Percentiles rank a stretch among this genome's conserved stretches.
Conservation (phyloP, 1,139 yeast species). For the Taphrina flavorubra region DNA sequence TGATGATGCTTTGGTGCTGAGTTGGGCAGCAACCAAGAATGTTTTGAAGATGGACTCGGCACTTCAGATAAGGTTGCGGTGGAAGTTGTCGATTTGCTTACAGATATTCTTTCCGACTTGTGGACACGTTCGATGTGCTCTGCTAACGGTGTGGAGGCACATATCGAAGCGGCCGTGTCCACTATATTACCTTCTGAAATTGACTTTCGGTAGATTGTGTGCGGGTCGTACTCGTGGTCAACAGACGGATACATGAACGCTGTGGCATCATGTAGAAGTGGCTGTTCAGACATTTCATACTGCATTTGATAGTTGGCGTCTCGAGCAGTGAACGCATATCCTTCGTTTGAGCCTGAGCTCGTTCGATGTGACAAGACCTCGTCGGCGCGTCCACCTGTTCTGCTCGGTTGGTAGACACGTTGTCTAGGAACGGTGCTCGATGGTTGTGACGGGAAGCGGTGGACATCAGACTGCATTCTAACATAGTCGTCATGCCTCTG, state of each 20-base stretch:
- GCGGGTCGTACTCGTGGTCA: background rate
- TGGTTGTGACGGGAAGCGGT: slow-evolving; percentile 1
- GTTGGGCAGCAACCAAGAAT: slow-evolving; percentile 4
- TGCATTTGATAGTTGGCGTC: slow-evolving; percentile 1
- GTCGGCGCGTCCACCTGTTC: background rate
- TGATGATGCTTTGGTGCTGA: slow-evolving; percentile 6
- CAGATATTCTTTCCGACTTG: background rate
- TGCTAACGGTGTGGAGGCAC: background rate
- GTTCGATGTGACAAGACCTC: background rate
- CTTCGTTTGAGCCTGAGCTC: background rate
- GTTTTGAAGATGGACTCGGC: slow-evolving; percentile 9
- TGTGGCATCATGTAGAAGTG: background rate
- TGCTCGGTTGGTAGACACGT: background rate
- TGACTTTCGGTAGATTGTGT: slow-evolving; percentile 4
- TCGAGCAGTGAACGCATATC: background rate
- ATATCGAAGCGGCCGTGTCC: background rate
- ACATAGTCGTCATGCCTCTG: slow-evolving; percentile 9
- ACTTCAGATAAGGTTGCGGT: background rate
- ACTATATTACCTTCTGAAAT: background rate
- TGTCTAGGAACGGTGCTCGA: background rate
- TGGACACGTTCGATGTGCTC: background rate
- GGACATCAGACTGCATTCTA: slow-evolving; percentile 7
- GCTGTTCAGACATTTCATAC: background rate
- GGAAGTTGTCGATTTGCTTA: background rate
- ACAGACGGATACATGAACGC: slow-evolving; percentile 1